Base-by-base conservation (phyloP, 768 basidiomycete genomes). In the Serendipita sp. region DNA sequence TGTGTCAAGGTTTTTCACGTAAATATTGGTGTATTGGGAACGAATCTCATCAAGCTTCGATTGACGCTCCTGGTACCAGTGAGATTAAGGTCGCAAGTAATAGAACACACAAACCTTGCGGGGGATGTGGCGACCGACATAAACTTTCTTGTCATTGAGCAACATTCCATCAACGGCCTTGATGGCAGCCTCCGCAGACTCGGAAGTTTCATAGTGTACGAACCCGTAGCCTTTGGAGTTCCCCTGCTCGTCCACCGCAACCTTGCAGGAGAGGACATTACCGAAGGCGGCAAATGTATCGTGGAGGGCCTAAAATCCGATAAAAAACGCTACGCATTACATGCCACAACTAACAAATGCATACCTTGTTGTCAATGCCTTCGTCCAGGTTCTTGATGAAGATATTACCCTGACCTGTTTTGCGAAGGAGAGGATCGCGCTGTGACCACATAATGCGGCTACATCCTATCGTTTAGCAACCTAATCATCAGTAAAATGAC, bases 401-500 rank as follows among this genome's bases (percentile, higher is more conserved):
- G 73, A 99, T 92, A 76, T 99, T 99, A 75, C 96, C 96, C 78
- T 97, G 93, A 68, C 93, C 93, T 68, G 93, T 97, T 85, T 98
- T 98, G 76, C 96, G 90, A 73, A 99, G 85, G 69, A 93, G 91
- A 66, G 96, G 96, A 79, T 98, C 96, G 74, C 96, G 91, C 83
- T 98, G 96, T 72, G 94, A 97, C 95, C 96, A 98, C 96, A 99
- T 99, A 82, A 99, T 99, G 71, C 96, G 91, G 80, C 89, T 91
- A 69, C 64, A 63, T 67, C 8, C 18, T 43, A 44, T 8, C 55
- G 5, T 2, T 37, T 37, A 60, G 65, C 45, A 36, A 63, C 44
- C 16, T 64, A n/a, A n/a, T 18, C 11, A 29, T 16, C 18, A 43
- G 10, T 46, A 33, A 36, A 27, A 62, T 16, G 37, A 18, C 31